These are phyloP conservation scores for Penicillium tannophilum DNA, from an alignment of 495 filamentous ascomycete species.

Conservation along the genomic window DNA sequence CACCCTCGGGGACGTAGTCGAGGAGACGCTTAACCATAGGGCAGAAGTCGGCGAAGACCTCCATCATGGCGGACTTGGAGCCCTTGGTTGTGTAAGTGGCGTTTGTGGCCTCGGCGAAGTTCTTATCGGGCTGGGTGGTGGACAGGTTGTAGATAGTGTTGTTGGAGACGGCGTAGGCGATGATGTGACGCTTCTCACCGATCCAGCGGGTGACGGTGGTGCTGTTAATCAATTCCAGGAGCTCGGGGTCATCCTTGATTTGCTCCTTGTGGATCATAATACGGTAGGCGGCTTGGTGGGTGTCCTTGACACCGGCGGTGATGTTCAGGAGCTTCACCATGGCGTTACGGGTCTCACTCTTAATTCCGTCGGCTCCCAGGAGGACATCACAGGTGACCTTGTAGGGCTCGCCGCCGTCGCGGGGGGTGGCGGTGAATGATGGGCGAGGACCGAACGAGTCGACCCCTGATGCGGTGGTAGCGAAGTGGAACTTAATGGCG, in stretches of 20 bases:
- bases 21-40: constrained; percentile 73
- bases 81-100: constrained; percentile 77
- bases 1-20: constrained; percentile 75
- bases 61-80: constrained; percentile 66
- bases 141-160: constrained; percentile 80
- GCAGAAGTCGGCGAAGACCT: constrained; percentile 70
- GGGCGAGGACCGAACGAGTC: constrained; percentile 57
- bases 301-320: constrained; percentile 64
- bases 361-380: constrained; percentile 74
- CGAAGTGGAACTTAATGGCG: constrained; percentile 71
- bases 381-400: constrained; percentile 66
- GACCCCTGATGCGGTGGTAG: constrained; percentile 54
- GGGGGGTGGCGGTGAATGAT: constrained; percentile 57
- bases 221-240: constrained; percentile 65
- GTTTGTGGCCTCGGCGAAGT: constrained; percentile 71
- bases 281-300: constrained; percentile 78
- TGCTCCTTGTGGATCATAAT: constrained; percentile 75
- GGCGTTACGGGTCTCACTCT: constrained; percentile 60
- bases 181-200: constrained; percentile 75
- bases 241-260: constrained; percentile 66
- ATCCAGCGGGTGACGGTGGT: constrained; percentile 78
- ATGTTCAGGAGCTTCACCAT: constrained; percentile 61
- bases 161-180: constrained; percentile 76
- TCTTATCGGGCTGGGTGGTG: constrained; percentile 70
- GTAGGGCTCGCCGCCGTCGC: constrained; percentile 53